phyloP scores from a whole-genome alignment of 2,329 filamentous ascomycete genomes.

The Coniochaeta sp. region DNA sequence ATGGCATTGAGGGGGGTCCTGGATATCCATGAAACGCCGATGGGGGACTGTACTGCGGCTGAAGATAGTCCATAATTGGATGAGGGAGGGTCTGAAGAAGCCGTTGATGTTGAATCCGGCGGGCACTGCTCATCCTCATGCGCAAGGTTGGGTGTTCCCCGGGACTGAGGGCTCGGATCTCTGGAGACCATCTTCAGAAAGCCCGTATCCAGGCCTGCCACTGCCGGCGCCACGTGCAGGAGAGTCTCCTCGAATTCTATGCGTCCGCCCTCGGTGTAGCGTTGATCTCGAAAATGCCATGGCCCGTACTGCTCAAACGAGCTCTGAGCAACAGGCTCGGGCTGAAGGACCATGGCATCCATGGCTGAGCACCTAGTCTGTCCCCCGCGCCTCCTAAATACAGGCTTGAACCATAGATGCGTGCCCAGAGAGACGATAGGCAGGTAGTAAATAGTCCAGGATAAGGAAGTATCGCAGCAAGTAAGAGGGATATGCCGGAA shows the following conservation, averaged over 20 bases:
- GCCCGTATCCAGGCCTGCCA: background rate
- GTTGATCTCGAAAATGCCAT: slow-evolving; percentile 15
- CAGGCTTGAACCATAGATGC: background rate
- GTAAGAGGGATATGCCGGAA: too few relatives aligned
- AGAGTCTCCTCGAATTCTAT: slow-evolving; percentile 10
- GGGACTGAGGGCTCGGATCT: background rate
- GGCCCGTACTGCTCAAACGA: slow-evolving; percentile 15
- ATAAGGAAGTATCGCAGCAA: too few relatives aligned
- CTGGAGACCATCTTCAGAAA: background rate
- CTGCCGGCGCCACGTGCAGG: background rate
- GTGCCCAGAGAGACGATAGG: too few relatives aligned
- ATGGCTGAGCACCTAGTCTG: background rate
- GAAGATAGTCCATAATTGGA: background rate
- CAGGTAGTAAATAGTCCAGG: background rate
- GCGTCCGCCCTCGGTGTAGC: slow-evolving; percentile 6
- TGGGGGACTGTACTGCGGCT: background rate
- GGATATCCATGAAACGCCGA: background rate
- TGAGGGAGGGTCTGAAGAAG: background rate
- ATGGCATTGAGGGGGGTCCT: background rate
- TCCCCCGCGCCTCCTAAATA: background rate
- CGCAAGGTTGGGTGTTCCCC: background rate
- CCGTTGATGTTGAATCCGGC: background rate
- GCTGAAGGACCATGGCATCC: slow-evolving; percentile 18
- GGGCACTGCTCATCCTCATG: background rate
- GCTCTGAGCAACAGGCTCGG: slow-evolving; percentile 13